phyloP scores from a whole-genome alignment of 2,329 filamentous ascomycete genomes.

The Incumbomyces lentus region DNA sequence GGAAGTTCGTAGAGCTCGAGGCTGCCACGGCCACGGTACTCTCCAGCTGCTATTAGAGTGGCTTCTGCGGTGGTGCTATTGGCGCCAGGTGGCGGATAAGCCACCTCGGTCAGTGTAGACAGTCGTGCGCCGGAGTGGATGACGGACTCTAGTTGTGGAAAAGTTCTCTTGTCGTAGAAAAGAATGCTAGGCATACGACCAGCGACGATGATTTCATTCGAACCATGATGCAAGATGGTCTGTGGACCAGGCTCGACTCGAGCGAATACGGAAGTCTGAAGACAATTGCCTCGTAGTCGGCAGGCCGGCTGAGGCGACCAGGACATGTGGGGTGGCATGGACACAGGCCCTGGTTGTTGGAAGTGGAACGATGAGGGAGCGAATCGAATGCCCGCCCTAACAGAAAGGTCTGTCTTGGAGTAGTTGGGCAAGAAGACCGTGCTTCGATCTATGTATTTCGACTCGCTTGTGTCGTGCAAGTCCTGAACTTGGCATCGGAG shows the following conservation, averaged over 20 bases:
- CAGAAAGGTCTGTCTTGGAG: constrained; percentile 9
- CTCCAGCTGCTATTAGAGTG: constrained; percentile 71
- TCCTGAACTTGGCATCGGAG: constrained; percentile 5
- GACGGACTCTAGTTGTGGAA: constrained; percentile 65
- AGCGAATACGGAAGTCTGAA: constrained; percentile 42
- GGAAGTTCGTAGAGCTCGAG: constrained; percentile 67
- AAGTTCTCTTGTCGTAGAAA: constrained; percentile 78
- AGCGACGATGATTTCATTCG: constrained; percentile 74
- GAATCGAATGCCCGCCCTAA: neutral
- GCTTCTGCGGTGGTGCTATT: constrained; percentile 26
- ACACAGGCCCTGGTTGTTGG: constrained; percentile 36
- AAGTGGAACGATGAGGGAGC: neutral
- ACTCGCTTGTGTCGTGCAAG: neutral
- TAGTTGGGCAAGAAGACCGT: constrained; percentile 12
- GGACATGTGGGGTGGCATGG: constrained; percentile 36
- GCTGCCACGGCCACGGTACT: constrained; percentile 85
- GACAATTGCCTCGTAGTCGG: no score
- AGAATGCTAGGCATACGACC: constrained; percentile 82
- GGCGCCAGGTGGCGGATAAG: constrained; percentile 52
- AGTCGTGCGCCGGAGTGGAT: constrained; percentile 76
- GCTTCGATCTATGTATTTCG: constrained; percentile 1
- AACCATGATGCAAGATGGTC: constrained; percentile 67
- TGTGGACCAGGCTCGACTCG: constrained; percentile 71
- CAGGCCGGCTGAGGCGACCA: neutral
- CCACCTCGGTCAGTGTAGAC: constrained; percentile 50